Base-by-base conservation (phyloP, 495 filamentous ascomycete genomes). In the Penicillium crystallinum region DNA sequence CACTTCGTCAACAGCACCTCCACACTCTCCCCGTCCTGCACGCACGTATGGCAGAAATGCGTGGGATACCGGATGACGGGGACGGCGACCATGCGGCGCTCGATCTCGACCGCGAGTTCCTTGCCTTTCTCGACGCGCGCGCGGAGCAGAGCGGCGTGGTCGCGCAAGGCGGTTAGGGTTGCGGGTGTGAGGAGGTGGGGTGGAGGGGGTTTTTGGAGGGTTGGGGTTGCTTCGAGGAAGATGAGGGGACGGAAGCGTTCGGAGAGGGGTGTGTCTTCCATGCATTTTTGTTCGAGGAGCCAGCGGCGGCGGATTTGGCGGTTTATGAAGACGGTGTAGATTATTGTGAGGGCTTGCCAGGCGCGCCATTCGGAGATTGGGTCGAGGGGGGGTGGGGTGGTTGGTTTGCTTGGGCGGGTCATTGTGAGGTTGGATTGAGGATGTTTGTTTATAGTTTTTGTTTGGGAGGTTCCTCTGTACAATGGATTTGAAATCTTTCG, bases 31-130 rank as follows among this genome's bases (percentile, higher is more conserved):
- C 53, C 55, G n/a, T 46, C 63, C 30, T 51, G 44, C 3, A 66
- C 60, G 21, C 63, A 66, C 0, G 55, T 64, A 38, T 66, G 61
- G 18, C 63, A 66, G 42, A 66, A 66, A 29, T 66, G 63, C 17
- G 63, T 63, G 0, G 63, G 63, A 31, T 48, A 66, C 1, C 4
- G 4, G 8, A 61, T 31, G 0, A 14, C 14, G 0, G 60, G 55
- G 5, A 17, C 1, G 14, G 55, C 22, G 9, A 19, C 27, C 57
- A 61, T 58, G 21, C 63, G 61, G 9, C 60, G 57, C 27, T 66
- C 63, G 25, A 64, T 66, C 19, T 66, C 57, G 3, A 50, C 40
- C 9, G 53, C 57, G 15, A 66, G 61, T 44, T 66, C 63, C 39
- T 66, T 66, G 30, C 63, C 60, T 18, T 66, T 66, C 38, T 66